Conservation (phyloP, 352 stramenopile genomes). For the Phytophthora macrochlamydospora region DNA sequence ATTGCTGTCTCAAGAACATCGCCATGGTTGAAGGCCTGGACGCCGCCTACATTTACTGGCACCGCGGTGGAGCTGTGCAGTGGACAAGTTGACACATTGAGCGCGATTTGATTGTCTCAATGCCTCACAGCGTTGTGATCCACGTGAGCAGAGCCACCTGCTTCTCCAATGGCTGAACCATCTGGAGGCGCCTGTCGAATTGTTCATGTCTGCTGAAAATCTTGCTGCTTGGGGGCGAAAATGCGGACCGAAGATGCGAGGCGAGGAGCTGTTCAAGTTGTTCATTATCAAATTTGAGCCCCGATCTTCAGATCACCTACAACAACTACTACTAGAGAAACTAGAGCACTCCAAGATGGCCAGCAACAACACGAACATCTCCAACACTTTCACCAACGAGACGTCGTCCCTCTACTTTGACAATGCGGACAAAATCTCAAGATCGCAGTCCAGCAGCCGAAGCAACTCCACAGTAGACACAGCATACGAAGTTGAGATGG, state of each 20-base stretch:
- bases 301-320: neutral
- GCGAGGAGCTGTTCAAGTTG: neutral
- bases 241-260: neutral
- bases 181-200: constrained; percentile 2
- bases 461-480: neutral
- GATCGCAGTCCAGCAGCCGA: neutral
- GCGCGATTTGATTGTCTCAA: constrained; percentile 30
- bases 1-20: neutral
- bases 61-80: neutral
- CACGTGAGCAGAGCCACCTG: constrained; percentile 24
- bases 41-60: neutral
- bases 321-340: neutral
- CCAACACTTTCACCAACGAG: neutral
- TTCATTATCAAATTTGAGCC: neutral
- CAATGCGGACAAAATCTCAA: neutral
- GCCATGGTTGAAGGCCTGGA: constrained; percentile 9
- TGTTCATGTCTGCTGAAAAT: constrained; percentile 13
- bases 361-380: neutral
- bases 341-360: neutral
- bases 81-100: constrained; percentile 12
- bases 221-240: neutral
- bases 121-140: constrained; percentile 11
- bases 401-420: neutral
- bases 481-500: neutral
- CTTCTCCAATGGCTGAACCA: constrained; percentile 27